These are phyloP conservation scores for Casuarina glauca DNA, from an alignment of 306 rosid species.

Conservation along the genomic window DNA sequence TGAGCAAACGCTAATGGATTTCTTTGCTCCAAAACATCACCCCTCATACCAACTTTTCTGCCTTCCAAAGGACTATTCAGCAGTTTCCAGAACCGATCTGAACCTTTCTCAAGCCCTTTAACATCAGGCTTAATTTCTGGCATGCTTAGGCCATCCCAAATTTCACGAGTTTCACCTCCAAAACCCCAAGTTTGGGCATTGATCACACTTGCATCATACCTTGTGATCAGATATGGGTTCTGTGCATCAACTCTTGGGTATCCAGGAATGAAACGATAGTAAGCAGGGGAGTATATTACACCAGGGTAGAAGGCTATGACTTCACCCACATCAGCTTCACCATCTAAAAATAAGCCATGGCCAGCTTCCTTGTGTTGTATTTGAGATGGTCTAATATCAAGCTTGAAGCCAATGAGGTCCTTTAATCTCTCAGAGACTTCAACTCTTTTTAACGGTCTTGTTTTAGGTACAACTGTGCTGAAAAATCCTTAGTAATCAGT, in stretches of 20 bases:
- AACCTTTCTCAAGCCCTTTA: conserved; percentile 54
- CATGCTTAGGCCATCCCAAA: conserved; percentile 51
- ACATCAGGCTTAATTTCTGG: conserved; percentile 28
- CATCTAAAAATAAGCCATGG: conserved; percentile 74
- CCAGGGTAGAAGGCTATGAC: conserved; percentile 88
- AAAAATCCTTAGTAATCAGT: conserved; percentile 46
- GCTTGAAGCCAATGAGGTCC: conserved; percentile 72
- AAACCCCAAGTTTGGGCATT: conserved; percentile 86
- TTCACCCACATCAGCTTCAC: conserved; percentile 70
- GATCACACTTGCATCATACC: conserved; percentile 81
- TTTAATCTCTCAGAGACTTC: conserved; percentile 65
- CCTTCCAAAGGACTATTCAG: conserved; percentile 81
- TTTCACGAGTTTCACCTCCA: conserved; percentile 62
- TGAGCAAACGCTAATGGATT: conserved; percentile 92
- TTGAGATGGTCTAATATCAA: conserved; percentile 67
- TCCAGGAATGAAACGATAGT: conserved; percentile 86
- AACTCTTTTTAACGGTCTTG: conserved; percentile 48
- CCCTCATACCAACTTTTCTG: conserved; percentile 27
- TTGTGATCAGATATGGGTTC: conserved; percentile 82
- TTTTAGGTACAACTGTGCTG: conserved; percentile 70
- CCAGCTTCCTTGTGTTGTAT: conserved; percentile 78
- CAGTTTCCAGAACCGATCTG: conserved; percentile 65
- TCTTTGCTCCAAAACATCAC: conserved; percentile 69
- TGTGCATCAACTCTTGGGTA: conserved; percentile 76
- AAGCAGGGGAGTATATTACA: conserved; percentile 72